Base-by-base conservation (phyloP, 129 eudicot genomes). In the Glebionis coronaria region DNA sequence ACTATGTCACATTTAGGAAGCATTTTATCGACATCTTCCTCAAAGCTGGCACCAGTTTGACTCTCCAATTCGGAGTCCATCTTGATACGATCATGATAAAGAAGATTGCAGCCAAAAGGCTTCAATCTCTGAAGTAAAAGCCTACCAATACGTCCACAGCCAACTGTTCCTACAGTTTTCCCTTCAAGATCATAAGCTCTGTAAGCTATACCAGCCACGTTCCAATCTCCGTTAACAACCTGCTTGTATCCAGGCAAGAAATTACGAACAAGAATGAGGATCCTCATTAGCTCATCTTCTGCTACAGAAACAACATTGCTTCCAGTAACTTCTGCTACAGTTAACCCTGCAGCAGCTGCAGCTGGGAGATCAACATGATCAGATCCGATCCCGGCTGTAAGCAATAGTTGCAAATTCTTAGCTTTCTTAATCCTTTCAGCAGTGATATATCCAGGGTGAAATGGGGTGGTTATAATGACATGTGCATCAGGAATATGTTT, bases 261-360 rank as follows among this genome's bases (percentile, higher is more conserved):
- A 59, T 94, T 94, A 12, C 99, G 81, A 44, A 87, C 93, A 19
- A 94, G 99, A 73, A 94, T 94, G 73, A 94, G 93, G 64, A 94
- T 94, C 60, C 99, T 82, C 99, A 94, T 94, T 62, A 94, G 90
- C 70, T 94, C 97, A 42, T 94, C 99, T 72, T 94, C 99, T 53
- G 97, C 99, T 53, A 94, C 97, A 0, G 99, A 94, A 66, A 94
- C 99, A 21, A 50, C 69, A 59, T 94, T 94, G 92, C 99, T 94
- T 56, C 97, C 99, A 25, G 99, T 94, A 73, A 94, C 99, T 61
- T 94, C 99, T 18, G 99, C 99, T 25, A 94, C 99, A 14, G 99
- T 94, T 57, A 94, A 49, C 0, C 97, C 95, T 14, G 97, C 97
- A 3, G 74, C 90, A 70, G 97, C 99, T 7, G 99, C 99, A 59